Conservation (phyloP, 2,329 filamentous ascomycete species). For the Beauveria rudraprayagi region DNA sequence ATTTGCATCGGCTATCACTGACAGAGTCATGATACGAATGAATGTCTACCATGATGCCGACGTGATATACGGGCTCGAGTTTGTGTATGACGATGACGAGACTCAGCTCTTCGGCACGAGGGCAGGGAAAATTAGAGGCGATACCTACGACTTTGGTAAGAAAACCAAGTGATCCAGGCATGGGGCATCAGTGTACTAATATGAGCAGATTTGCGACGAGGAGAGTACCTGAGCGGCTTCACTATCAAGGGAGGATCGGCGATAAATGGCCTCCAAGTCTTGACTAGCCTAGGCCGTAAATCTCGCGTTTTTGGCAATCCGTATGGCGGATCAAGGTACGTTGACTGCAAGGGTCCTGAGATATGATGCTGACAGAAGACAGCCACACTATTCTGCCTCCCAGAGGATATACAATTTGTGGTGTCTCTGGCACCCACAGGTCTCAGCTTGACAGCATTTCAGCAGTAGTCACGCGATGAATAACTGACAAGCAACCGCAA, state of each 20-base stretch:
- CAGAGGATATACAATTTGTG: slow-evolving; percentile 79
- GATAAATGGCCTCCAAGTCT: slow-evolving; percentile 82
- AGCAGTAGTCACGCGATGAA: slow-evolving; percentile 51
- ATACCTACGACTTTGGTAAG: slow-evolving; percentile 71
- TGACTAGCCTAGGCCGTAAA: slow-evolving; percentile 81
- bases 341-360: slow-evolving; percentile 17
- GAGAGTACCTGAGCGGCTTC: slow-evolving; percentile 85
- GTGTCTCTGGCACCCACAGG: slow-evolving; percentile 74
- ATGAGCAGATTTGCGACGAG: slow-evolving; percentile 64
- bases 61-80: slow-evolving; percentile 80
- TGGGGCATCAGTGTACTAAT: neutral
- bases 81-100: slow-evolving; percentile 81
- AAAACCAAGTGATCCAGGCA: slow-evolving; percentile 9
- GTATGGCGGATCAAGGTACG: slow-evolving; percentile 73
- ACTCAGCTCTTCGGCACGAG: slow-evolving; percentile 80
- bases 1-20: slow-evolving; percentile 58
- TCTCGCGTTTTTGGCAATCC: slow-evolving; percentile 80
- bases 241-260: slow-evolving; percentile 69
- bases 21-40: slow-evolving; percentile 67
- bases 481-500: neutral
- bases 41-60: slow-evolving; percentile 64
- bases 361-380: slow-evolving; percentile 1
- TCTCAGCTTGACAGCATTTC: slow-evolving; percentile 81
- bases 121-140: slow-evolving; percentile 60
- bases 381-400: slow-evolving; percentile 87